Evolutionary conservation across 1,139 yeast species (phyloP).

Genomic region (Yamadazyma dendronema): DNA sequence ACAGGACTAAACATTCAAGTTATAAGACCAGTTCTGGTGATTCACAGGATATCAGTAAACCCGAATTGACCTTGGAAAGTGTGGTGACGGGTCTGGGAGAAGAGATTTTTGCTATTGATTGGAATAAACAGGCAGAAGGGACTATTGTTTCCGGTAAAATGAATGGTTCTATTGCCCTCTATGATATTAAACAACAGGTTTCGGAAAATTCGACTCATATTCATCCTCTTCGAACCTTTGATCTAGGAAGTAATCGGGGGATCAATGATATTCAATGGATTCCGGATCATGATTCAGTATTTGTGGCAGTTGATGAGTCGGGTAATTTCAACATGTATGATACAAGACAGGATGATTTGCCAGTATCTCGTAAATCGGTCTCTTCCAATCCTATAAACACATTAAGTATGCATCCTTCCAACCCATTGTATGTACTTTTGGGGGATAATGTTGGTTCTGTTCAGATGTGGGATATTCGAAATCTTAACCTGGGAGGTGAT

Average conservation of each 20-base stretch:
- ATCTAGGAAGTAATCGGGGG: constrained; percentile 32
- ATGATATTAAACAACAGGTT: constrained; percentile 29
- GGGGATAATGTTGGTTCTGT: constrained; percentile 67
- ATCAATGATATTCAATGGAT: constrained; percentile 65
- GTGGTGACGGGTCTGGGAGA: constrained; percentile 10
- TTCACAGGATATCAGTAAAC: constrained; percentile 28
- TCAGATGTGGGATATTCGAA: constrained; percentile 70
- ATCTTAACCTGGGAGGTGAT: constrained; percentile 21
- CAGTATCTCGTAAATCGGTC: constrained; percentile 23
- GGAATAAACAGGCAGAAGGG: constrained; percentile 44
- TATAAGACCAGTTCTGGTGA: constrained; percentile 32
- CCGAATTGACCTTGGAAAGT: constrained; percentile 26
- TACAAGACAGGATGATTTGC: constrained; percentile 24
- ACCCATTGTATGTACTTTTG: constrained; percentile 55
- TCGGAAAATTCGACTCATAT: constrained; percentile 5
- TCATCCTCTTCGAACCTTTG: constrained; percentile 5
- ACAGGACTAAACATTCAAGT: constrained; percentile 52
- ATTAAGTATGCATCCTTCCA: constrained; percentile 59
- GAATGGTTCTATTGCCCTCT: constrained; percentile 35
- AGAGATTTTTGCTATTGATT: constrained; percentile 45
- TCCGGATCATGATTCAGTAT: constrained; percentile 54
- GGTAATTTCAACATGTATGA: constrained; percentile 52
- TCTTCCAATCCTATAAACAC: constrained; percentile 58
- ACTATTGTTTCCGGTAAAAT: constrained; percentile 33
- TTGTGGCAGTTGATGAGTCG: constrained; percentile 58